Evolutionary conservation across 441 rosid species (phyloP).

Genomic region (Erodium chrysanthum): DNA sequence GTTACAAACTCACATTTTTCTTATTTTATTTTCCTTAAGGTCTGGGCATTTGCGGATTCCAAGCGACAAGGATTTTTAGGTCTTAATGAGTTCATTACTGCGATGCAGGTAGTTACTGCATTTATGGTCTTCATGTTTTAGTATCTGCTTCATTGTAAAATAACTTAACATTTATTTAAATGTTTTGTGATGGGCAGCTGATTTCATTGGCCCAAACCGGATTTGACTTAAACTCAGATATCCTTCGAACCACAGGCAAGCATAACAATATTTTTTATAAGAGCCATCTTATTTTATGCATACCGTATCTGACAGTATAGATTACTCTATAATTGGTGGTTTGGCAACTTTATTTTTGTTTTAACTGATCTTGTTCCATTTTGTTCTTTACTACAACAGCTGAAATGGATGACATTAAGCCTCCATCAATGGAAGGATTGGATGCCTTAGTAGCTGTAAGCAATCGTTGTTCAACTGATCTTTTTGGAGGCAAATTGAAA

Average conservation of each 20-base stretch:
- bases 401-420: constrained; percentile 30
- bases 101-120: constrained; percentile 60
- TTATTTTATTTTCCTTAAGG: constrained; percentile 30
- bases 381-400: constrained; percentile 14
- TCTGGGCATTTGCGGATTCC: constrained; percentile 90
- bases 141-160: background rate
- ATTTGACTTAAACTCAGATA: constrained; percentile 24
- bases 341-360: background rate
- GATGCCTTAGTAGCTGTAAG: constrained; percentile 51
- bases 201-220: constrained; percentile 80
- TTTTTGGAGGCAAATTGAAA: background rate
- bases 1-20: background rate
- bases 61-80: constrained; percentile 79
- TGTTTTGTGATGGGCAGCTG: constrained; percentile 34
- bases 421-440: constrained; percentile 32
- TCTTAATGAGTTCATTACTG: constrained; percentile 57
- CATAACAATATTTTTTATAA: constrained; percentile 12
- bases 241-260: constrained; percentile 35
- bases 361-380: constrained; percentile 19
- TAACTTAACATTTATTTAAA: constrained; percentile 17
- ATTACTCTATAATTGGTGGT: constrained; percentile 5
- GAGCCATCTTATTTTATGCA: too few relatives aligned
- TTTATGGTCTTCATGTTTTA: background rate
- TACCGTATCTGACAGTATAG: too few relatives aligned
- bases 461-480: background rate